Conservation (phyloP, 257 asterid genomes). For the Handroanthus guayacan region DNA sequence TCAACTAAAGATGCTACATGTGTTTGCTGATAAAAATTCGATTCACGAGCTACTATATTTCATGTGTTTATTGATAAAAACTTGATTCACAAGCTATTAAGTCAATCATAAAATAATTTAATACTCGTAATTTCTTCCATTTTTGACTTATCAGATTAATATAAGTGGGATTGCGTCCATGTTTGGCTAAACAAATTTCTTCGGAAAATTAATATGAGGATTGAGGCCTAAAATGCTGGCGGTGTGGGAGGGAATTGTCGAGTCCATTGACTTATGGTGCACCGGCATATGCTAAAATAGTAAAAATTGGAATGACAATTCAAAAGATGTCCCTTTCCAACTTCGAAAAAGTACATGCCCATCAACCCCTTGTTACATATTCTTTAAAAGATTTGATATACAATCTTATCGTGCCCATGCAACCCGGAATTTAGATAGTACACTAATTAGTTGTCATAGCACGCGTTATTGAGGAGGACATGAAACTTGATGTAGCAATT, state of each 20-base stretch:
- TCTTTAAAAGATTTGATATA: background rate
- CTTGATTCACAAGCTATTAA: background rate
- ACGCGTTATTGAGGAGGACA: background rate
- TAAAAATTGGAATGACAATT: background rate
- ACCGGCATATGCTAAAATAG: background rate
- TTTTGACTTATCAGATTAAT: background rate
- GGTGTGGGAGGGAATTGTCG: slow-evolving; percentile 15
- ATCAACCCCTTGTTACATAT: background rate
- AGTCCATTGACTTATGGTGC: background rate
- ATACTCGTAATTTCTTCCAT: background rate
- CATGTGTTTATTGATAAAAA: background rate
- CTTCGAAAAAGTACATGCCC: slow-evolving; percentile 12
- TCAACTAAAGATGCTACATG: background rate
- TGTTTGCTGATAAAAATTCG: no score
- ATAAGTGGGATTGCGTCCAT: background rate
- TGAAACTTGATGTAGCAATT: background rate
- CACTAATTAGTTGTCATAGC: background rate
- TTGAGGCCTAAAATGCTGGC: slow-evolving; percentile 1
- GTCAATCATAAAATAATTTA: background rate
- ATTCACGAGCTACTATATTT: background rate
- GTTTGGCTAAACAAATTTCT: background rate
- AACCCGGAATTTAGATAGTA: background rate
- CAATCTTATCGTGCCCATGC: background rate
- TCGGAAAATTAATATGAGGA: background rate
- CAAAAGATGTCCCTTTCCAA: background rate